Evolutionary conservation across 768 basidiomycete genomes (phyloP).

Genomic region (Chalciporus pseudorubinellus): DNA sequence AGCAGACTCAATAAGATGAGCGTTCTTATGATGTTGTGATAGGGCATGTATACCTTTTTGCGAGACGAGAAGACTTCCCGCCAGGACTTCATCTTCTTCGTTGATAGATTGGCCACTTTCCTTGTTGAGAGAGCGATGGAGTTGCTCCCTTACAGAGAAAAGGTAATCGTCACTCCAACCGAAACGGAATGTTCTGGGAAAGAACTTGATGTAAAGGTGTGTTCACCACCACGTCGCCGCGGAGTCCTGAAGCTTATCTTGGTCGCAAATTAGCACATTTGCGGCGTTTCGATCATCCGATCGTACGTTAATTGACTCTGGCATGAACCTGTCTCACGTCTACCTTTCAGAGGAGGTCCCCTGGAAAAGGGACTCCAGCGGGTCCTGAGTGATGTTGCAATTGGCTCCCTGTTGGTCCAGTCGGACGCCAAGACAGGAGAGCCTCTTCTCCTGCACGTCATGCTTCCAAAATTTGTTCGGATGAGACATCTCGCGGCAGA

Average conservation of each 20-base stretch:
- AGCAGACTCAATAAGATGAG: neutral
- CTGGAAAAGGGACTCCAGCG: slow-evolving; percentile 88
- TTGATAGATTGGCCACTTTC: slow-evolving; percentile 80
- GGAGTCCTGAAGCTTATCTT: neutral
- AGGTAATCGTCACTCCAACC: slow-evolving; percentile 66
- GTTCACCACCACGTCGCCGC: neutral
- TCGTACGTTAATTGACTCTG: slow-evolving; percentile 52
- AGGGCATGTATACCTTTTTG: slow-evolving; percentile 91
- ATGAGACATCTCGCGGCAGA: slow-evolving; percentile 59
- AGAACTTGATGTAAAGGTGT: slow-evolving; percentile 58
- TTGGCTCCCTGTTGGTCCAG: slow-evolving; percentile 91
- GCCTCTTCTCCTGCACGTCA: slow-evolving; percentile 78
- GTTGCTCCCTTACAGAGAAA: slow-evolving; percentile 67
- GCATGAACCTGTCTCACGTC: slow-evolving; percentile 1
- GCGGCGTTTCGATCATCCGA: slow-evolving; percentile 86
- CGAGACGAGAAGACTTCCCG: slow-evolving; percentile 66
- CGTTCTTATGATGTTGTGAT: neutral
- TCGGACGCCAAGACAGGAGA: slow-evolving; percentile 83
- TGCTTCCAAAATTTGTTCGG: slow-evolving; percentile 75
- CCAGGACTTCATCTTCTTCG: slow-evolving; percentile 92
- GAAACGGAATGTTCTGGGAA: slow-evolving; percentile 57
- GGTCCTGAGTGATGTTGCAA: slow-evolving; percentile 79
- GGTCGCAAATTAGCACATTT: slow-evolving; percentile 51
- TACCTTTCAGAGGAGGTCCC: slow-evolving; percentile 67
- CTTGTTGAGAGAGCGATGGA: slow-evolving; percentile 84